Percentiles rank a stretch among this genome's conserved stretches.
Conservation (phyloP, 805 yeast genomes). For the Wickerhamiella dianesei region DNA sequence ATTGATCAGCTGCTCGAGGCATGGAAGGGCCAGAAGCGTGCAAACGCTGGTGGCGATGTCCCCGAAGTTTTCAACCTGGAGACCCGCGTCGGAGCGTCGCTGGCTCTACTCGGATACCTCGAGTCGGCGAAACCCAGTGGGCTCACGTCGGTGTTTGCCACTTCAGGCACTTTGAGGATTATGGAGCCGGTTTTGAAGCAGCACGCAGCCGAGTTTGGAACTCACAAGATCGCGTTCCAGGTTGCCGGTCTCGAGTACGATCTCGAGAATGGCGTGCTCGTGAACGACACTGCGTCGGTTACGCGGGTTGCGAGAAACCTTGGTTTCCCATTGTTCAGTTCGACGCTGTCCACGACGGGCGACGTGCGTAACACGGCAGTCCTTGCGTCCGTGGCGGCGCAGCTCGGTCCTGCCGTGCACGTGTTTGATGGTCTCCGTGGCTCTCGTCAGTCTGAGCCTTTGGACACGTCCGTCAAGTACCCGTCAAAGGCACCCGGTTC, state of each 20-base stretch:
- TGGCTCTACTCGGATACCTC: conserved; percentile 58
- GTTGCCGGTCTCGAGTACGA: conserved; percentile 69
- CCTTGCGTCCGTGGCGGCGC: conserved; percentile 50
- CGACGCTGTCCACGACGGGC: conserved; percentile 55
- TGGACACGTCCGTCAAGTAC: background rate
- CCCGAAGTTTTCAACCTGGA: conserved; percentile 48
- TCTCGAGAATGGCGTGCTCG: conserved; percentile 36
- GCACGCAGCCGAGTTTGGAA: conserved; percentile 4
- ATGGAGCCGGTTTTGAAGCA: conserved; percentile 44
- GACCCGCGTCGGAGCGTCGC: conserved; percentile 74
- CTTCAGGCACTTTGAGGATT: conserved; percentile 52
- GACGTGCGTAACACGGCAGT: conserved; percentile 35
- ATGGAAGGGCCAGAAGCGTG: conserved; percentile 41
- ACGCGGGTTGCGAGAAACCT: conserved; percentile 48
- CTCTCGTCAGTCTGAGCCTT: conserved; percentile 32
- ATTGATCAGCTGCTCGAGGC: conserved; percentile 44
- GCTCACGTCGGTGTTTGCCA: conserved; percentile 38
- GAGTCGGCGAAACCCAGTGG: background rate
- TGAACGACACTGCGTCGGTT: conserved; percentile 50
- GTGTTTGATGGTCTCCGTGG: conserved; percentile 71
- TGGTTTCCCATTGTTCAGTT: conserved; percentile 48
- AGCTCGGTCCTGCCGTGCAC: conserved; percentile 48
- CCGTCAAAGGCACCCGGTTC: conserved; percentile 20
- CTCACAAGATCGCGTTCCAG: conserved; percentile 35
- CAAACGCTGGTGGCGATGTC: conserved; percentile 40